phyloP scores from a whole-genome alignment of 345 rosid species.

The Hypericum perforatum region DNA sequence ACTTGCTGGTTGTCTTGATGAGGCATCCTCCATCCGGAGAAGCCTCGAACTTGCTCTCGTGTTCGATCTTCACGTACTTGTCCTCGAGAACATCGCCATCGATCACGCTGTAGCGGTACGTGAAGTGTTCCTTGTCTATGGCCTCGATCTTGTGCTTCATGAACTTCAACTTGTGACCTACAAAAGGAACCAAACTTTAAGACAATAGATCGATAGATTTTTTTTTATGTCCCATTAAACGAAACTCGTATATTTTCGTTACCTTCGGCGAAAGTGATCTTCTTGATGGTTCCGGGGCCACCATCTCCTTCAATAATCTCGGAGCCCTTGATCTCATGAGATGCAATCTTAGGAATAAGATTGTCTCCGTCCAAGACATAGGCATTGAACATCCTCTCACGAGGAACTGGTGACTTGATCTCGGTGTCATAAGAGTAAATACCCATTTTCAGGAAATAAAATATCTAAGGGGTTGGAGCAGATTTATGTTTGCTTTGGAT shows the following conservation, averaged over 20 bases:
- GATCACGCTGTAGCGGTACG: constrained; percentile 21
- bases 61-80: constrained; percentile 19
- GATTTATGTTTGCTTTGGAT: too few relatives aligned
- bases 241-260: neutral
- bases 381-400: neutral
- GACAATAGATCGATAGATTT: constrained; percentile 5
- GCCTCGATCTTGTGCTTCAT: constrained; percentile 31
- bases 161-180: constrained; percentile 20
- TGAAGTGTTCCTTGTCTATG: constrained; percentile 27
- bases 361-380: neutral
- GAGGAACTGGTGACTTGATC: neutral
- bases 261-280: constrained; percentile 32
- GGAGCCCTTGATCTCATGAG: neutral
- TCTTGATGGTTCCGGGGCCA: constrained; percentile 17
- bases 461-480: too few relatives aligned
- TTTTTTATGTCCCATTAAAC: neutral
- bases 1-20: constrained; percentile 28
- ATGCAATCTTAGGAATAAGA: neutral
- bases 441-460: neutral
- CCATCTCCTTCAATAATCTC: neutral
- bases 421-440: neutral
- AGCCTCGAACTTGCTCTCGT: constrained; percentile 29
- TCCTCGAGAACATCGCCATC: constrained; percentile 22
- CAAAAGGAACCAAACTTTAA: neutral
- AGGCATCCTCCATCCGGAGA: constrained; percentile 27